Conservation (phyloP, 1,139 yeast species). For the Blastobotrys illinoisensis region DNA sequence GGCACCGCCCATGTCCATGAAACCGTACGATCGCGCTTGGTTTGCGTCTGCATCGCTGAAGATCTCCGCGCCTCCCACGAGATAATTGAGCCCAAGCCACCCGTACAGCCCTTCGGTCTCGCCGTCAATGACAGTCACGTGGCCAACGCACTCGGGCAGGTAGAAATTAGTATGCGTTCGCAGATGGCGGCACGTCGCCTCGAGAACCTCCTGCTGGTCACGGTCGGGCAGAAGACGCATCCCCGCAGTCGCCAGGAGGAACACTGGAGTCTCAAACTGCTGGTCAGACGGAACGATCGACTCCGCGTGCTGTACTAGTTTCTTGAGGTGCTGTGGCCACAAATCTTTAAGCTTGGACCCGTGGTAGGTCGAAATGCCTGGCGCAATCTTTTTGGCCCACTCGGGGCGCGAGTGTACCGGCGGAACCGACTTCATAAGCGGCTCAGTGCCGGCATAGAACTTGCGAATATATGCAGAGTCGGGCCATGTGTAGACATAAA, state of each 20-base stretch:
- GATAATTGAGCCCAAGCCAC: constrained; percentile 69
- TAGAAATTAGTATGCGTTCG: constrained; percentile 48
- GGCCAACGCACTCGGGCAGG: constrained; percentile 44
- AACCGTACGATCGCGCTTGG: constrained; percentile 55
- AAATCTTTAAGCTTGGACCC: constrained; percentile 38
- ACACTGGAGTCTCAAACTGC: constrained; percentile 66
- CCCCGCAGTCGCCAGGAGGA: constrained; percentile 80
- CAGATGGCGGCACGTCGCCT: constrained; percentile 49
- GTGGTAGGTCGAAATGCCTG: constrained; percentile 60
- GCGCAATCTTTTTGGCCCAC: constrained; percentile 45
- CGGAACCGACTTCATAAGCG: background rate
- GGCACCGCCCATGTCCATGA: constrained; percentile 81
- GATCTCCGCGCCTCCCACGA: constrained; percentile 41
- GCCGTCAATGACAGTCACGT: constrained; percentile 65
- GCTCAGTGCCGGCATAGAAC: background rate
- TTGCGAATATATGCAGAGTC: constrained; percentile 31
- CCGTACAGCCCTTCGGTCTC: constrained; percentile 76
- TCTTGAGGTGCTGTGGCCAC: constrained; percentile 54
- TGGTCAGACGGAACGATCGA: constrained; percentile 59
- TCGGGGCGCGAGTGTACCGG: background rate
- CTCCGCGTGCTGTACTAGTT: constrained; percentile 51
- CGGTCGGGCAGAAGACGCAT: constrained; percentile 60
- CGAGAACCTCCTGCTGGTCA: constrained; percentile 49
- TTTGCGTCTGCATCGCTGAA: constrained; percentile 34
- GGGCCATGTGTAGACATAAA: constrained; percentile 66